These are phyloP conservation scores for Aspergillus nanangensis DNA, from an alignment of 495 filamentous ascomycete species.

Conservation along the genomic window DNA sequence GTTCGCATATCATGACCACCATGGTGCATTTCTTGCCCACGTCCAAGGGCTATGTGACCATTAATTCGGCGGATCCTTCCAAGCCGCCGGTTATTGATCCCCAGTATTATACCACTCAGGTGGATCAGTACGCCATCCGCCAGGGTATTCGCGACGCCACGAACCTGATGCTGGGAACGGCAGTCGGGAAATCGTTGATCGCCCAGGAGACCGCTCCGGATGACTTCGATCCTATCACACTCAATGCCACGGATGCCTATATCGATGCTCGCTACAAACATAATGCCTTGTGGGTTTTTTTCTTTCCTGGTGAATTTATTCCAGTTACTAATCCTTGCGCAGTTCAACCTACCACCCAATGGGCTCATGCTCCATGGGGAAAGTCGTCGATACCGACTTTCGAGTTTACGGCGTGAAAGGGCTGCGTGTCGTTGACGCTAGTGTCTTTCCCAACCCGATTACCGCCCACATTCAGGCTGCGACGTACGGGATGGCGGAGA, in stretches of 20 bases:
- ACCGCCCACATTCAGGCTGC: background rate
- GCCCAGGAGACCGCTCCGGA: background rate
- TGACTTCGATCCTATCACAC: background rate
- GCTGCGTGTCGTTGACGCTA: too few species aligned
- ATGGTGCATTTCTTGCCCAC: background rate
- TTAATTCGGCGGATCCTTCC: background rate
- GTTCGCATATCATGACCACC: background rate
- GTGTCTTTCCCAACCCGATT: slow-evolving; percentile 1
- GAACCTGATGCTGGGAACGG: background rate
- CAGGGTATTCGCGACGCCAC: background rate
- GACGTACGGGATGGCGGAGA: slow-evolving; percentile 5
- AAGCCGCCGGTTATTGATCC: background rate
- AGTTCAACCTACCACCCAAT: slow-evolving; percentile 4
- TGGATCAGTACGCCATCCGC: background rate
- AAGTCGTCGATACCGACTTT: slow-evolving; percentile 3
- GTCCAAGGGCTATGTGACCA: background rate
- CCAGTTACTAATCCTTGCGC: background rate
- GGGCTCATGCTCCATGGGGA: slow-evolving; percentile 2
- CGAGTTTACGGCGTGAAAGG: slow-evolving; percentile 1
- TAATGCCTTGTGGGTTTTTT: too few species aligned
- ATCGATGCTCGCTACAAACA: background rate
- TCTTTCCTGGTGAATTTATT: too few species aligned
- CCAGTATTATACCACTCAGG: background rate
- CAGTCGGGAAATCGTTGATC: background rate
- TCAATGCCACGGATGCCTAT: background rate